phyloP scores from a whole-genome alignment of 768 basidiomycete genomes.

The Lentinula guzmanii region DNA sequence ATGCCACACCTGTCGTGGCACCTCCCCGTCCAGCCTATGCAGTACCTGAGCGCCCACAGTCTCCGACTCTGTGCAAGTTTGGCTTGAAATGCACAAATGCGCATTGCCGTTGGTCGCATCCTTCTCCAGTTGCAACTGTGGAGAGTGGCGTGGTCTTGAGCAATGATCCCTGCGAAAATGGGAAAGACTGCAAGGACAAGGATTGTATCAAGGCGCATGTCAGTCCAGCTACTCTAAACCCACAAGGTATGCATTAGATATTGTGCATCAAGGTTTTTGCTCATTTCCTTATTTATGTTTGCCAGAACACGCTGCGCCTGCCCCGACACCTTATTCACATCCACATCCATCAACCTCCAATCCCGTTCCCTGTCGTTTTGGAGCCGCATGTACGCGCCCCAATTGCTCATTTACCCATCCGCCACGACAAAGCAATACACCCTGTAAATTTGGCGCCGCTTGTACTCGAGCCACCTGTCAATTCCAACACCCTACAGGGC shows the following conservation, averaged over 20 bases:
- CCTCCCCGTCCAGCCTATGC: constrained; percentile 42
- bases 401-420: constrained; percentile 70
- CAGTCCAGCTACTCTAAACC: constrained; percentile 75
- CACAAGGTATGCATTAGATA: constrained; percentile 41
- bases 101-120: constrained; percentile 88
- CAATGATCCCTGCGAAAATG: constrained; percentile 88
- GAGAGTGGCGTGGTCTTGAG: constrained; percentile 94
- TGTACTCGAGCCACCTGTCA: constrained; percentile 85
- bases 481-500: constrained; percentile 89
- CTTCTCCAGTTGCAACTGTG: constrained; percentile 92
- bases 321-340: constrained; percentile 21
- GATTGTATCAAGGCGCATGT: constrained; percentile 92
- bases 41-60: constrained; percentile 74
- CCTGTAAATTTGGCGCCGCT: constrained; percentile 77
- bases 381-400: constrained; percentile 62
- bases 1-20: constrained; percentile 16
- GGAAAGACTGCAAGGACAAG: constrained; percentile 85
- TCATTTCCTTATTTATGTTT: neutral
- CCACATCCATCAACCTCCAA: constrained; percentile 22
- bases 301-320: constrained; percentile 23
- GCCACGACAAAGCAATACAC: constrained; percentile 29
- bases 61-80: constrained; percentile 92
- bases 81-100: constrained; percentile 87
- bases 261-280: neutral
- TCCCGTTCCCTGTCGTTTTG: constrained; percentile 59